Evolutionary conservation across 2,329 filamentous ascomycete genomes (phyloP).

Genomic region (Neurospora sp.): DNA sequence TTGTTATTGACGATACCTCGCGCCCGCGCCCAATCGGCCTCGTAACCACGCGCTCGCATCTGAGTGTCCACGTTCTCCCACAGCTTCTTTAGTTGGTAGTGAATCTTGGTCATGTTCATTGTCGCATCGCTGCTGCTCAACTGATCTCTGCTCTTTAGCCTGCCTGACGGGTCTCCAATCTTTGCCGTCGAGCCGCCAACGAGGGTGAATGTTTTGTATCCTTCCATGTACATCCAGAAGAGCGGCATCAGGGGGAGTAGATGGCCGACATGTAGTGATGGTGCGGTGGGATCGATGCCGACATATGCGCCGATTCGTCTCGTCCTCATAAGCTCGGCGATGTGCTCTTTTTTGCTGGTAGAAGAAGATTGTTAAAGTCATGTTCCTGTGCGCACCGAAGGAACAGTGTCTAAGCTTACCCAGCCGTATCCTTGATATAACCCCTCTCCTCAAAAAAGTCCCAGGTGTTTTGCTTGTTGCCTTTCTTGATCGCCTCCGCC

Average conservation of each 20-base stretch:
- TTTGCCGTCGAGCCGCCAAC: slow-evolving; percentile 66
- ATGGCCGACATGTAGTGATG: slow-evolving; percentile 72
- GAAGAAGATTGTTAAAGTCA: slow-evolving; percentile 3
- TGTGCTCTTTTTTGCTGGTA: slow-evolving; percentile 33
- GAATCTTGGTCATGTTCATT: slow-evolving; percentile 58
- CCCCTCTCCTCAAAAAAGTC: slow-evolving; percentile 61
- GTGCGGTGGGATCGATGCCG: slow-evolving; percentile 72
- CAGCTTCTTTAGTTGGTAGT: slow-evolving; percentile 59
- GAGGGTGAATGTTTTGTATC: slow-evolving; percentile 56
- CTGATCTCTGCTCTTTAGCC: slow-evolving; percentile 50
- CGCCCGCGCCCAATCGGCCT: slow-evolving; percentile 53
- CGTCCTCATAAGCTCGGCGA: slow-evolving; percentile 53
- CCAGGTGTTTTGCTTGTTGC: slow-evolving; percentile 45
- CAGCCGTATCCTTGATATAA: slow-evolving; percentile 63
- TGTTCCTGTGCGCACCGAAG: background rate
- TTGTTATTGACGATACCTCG: slow-evolving; percentile 71
- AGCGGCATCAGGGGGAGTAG: slow-evolving; percentile 73
- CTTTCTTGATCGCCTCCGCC: slow-evolving; percentile 37
- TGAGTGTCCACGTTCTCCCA: slow-evolving; percentile 64
- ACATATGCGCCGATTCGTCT: slow-evolving; percentile 67
- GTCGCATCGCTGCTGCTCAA: slow-evolving; percentile 41
- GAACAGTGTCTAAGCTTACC: slow-evolving; percentile 36
- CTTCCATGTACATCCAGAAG: slow-evolving; percentile 75
- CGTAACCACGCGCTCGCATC: slow-evolving; percentile 54
- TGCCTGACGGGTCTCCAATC: slow-evolving; percentile 68